Evolutionary conservation across 1,284 basidiomycete genomes (phyloP).

Genomic region (Naganishia sp.): DNA sequence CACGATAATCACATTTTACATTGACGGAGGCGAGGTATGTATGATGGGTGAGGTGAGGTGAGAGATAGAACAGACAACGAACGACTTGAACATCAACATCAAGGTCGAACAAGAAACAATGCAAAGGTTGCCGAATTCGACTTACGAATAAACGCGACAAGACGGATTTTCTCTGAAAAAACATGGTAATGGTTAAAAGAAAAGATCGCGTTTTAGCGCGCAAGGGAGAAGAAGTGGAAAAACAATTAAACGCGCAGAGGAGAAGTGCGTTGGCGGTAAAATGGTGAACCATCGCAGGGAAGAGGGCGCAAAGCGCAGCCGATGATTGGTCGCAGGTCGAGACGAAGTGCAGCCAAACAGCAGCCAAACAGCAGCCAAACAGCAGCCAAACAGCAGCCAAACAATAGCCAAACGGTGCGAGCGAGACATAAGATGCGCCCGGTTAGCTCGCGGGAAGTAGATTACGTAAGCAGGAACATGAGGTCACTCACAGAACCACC

Average conservation of each 20-base stretch:
- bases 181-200: too few relatives aligned
- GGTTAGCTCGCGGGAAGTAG: not conserved
- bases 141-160: slow-evolving; percentile 25
- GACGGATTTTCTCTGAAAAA: not conserved
- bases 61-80: not conserved
- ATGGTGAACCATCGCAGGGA: too few relatives aligned
- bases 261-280: not conserved
- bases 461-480: not conserved
- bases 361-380: too few relatives aligned
- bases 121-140: not conserved
- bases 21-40: not conserved
- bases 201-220: not conserved
- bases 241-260: not conserved
- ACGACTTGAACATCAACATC: not conserved
- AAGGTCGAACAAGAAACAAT: not conserved
- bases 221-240: not conserved
- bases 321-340: slow-evolving; percentile 5
- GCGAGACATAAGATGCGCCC: not conserved
- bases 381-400: not conserved
- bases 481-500: slow-evolving; percentile 6
- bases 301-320: not conserved
- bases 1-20: slow-evolving; percentile 17
- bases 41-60: not conserved
- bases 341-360: not conserved
- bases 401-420: not conserved